Base-by-base conservation (phyloP, 2,329 filamentous ascomycete genomes). In the Xylaria sp. region DNA sequence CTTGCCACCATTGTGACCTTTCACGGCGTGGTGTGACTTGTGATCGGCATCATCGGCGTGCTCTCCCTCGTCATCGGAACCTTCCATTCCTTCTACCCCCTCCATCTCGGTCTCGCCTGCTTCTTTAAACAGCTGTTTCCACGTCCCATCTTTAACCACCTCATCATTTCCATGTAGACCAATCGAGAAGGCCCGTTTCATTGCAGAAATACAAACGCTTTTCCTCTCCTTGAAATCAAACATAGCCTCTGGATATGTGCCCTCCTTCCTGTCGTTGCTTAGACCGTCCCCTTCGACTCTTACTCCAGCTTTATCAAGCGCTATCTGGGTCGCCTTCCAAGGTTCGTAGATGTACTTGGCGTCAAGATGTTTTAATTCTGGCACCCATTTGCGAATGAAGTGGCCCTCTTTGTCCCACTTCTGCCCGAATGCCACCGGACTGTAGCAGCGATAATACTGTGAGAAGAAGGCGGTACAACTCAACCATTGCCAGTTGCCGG, bases 401-500 rank as follows among this genome's bases (percentile, higher is more conserved):
- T 79, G 74, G 0, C 92, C 91, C 0, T 91, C 82, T 66, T 87
- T 88, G 76, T 94, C 92, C 90, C 91, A 93, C 77, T 93, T 93
- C 79, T 90, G 88, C 0, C 89, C 88, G 75, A 94, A 94, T 0
- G 90, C 86, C 18, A 94, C 79, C 0, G 92, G 92, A 58, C 84
- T 87, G 76, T 93, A 93, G 74, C 88, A 90, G 1, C 91, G 86
- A 75, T 87, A 92, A 80, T 90, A 93, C 76, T 92, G 90, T 0
- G 86, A 80, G 80, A 89, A 94, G 78, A 94, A 94, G 0, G 92
- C 92, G 0, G 90, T 90, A 77, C 92, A 94, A 65, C 85, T 87
- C 8, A 94, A 79, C 92, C 92, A 93, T 76, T 93, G 91, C 91
- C 91, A 93, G 75, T 93, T 93, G 0, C 91, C 91, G 0, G 85